Conservation (phyloP, 495 filamentous ascomycete species). For the Durotheca rogersii region DNA sequence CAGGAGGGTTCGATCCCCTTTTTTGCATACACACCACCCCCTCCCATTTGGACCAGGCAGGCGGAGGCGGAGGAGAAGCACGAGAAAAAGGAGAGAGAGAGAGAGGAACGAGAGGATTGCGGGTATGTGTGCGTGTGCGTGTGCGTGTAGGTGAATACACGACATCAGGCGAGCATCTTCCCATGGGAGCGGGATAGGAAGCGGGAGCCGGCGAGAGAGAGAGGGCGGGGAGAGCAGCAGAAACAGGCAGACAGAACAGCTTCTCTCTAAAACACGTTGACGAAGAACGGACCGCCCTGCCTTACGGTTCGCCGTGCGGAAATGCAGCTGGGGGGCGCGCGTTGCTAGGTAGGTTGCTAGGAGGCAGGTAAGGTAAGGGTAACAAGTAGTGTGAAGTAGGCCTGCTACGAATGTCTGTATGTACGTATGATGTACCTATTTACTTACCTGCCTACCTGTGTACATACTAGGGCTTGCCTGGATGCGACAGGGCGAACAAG, state of each 20-base stretch:
- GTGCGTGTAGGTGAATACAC: no score
- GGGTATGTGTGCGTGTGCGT: constrained; percentile 18
- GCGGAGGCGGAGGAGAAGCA: no score
- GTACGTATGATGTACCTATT: no score
- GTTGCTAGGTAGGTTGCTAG: constrained; percentile 12
- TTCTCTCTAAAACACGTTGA: constrained; percentile 32
- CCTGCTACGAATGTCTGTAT: no score
- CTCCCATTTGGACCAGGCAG: no score
- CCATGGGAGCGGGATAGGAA: constrained; percentile 26
- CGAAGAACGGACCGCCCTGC: constrained; percentile 32
- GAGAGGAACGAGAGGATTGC: no score
- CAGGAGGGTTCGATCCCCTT: constrained; percentile 21
- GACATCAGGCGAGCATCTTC: constrained; percentile 27
- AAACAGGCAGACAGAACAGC: no score
- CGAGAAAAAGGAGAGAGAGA: no score
- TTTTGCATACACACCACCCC: constrained; percentile 20
- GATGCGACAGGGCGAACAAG: constrained; percentile 33
- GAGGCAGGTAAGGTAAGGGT: no score
- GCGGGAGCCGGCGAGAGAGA: constrained; percentile 14
- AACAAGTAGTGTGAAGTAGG: no score
- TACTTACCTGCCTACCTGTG: no score
- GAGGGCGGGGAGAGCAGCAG: no score
- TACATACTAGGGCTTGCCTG: constrained; percentile 31
- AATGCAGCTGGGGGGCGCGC: constrained; percentile 22
- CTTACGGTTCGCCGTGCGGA: constrained; percentile 30